Evolutionary conservation across 2,329 filamentous ascomycete species (phyloP).

Genomic region (Claviceps monticola): DNA sequence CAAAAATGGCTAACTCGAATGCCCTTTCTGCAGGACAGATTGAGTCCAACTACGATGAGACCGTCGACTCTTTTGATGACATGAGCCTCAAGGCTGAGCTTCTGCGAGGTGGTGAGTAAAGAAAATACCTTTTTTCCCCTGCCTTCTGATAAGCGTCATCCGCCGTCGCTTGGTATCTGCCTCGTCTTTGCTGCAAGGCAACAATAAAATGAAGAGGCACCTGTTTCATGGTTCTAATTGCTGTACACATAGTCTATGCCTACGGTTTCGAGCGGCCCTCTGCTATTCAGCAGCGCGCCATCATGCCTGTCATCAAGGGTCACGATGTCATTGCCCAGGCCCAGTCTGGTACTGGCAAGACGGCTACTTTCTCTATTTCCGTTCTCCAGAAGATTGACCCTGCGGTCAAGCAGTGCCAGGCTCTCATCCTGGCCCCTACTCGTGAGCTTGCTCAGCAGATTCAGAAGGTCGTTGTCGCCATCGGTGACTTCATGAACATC

Average conservation of each 20-base stretch:
- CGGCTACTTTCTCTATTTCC: slow-evolving; percentile 98
- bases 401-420: slow-evolving; percentile 91
- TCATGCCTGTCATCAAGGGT: slow-evolving; percentile 99
- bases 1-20: slow-evolving; percentile 11
- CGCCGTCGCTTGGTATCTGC: not conserved
- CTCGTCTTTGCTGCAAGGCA: not conserved
- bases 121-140: slow-evolving; percentile 12
- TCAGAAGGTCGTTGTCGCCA: slow-evolving; percentile 96
- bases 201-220: not conserved
- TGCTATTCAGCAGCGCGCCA: slow-evolving; percentile 98
- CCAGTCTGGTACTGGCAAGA: slow-evolving; percentile 99
- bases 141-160: not conserved
- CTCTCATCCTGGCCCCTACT: slow-evolving; percentile 91
- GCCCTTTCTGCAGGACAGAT: slow-evolving; percentile 61
- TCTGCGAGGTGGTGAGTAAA: slow-evolving; percentile 65
- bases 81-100: slow-evolving; percentile 97
- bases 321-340: slow-evolving; percentile 99
- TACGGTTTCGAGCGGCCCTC: slow-evolving; percentile 99
- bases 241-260: slow-evolving; percentile 57
- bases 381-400: slow-evolving; percentile 98
- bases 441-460: slow-evolving; percentile 99
- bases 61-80: slow-evolving; percentile 96
- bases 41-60: slow-evolving; percentile 99
- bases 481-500: slow-evolving; percentile 99
- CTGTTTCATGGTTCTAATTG: not conserved